phyloP scores from a whole-genome alignment of 2,329 filamentous ascomycete species.

The Cytospora schulzeri region DNA sequence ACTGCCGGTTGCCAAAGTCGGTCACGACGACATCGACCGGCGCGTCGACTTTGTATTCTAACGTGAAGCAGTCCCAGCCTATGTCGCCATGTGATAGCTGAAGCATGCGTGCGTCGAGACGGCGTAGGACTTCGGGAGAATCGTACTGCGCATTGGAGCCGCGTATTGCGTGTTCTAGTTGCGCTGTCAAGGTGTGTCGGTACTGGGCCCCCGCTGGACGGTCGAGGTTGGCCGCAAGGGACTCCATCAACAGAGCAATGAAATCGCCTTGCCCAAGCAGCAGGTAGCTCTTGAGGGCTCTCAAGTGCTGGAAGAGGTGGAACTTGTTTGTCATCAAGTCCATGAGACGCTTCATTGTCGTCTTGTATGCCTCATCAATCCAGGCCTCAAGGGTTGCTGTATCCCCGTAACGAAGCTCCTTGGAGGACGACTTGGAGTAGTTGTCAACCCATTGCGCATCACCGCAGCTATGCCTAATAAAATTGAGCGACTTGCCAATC shows the following conservation, averaged over 20 bases:
- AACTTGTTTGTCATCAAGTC: slow-evolving; percentile 95
- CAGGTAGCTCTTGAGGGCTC: slow-evolving; percentile 91
- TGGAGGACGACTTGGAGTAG: slow-evolving; percentile 90
- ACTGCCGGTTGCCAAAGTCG: slow-evolving; percentile 92
- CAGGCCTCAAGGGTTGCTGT: slow-evolving; percentile 88
- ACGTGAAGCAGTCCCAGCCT: slow-evolving; percentile 97
- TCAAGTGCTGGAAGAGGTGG: slow-evolving; percentile 88
- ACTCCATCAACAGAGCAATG: slow-evolving; percentile 96
- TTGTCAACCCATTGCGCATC: slow-evolving; percentile 94
- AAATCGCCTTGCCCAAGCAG: slow-evolving; percentile 96
- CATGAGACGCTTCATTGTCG: slow-evolving; percentile 93
- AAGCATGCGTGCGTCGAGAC: slow-evolving; percentile 96
- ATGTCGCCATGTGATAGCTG: slow-evolving; percentile 96
- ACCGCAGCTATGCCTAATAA: slow-evolving; percentile 92
- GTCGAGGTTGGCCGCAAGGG: slow-evolving; percentile 87
- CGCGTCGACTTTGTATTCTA: slow-evolving; percentile 97
- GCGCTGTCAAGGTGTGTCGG: slow-evolving; percentile 93
- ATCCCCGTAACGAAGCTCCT: slow-evolving; percentile 89
- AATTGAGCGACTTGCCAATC: slow-evolving; percentile 97
- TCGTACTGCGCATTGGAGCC: slow-evolving; percentile 98
- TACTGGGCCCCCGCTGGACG: slow-evolving; percentile 96
- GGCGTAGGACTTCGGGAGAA: slow-evolving; percentile 83
- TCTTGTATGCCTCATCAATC: slow-evolving; percentile 97
- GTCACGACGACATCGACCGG: slow-evolving; percentile 97
- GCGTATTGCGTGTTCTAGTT: slow-evolving; percentile 94